Conservation (phyloP, 768 basidiomycete species). For the Stropharia rugosoannulata region DNA sequence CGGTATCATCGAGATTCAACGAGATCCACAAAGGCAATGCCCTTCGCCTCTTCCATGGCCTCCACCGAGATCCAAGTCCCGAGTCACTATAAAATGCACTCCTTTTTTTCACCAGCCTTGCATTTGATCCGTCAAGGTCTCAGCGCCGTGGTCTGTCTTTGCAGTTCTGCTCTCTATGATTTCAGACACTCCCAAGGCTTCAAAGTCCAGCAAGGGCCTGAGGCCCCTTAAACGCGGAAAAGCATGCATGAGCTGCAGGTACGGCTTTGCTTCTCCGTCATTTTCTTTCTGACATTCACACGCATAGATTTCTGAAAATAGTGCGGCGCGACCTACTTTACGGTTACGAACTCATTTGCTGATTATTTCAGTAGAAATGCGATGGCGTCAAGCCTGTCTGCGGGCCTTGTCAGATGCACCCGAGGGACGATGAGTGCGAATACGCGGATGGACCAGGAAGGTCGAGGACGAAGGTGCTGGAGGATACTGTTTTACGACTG, state of each 20-base stretch:
- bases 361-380: conserved; percentile 45
- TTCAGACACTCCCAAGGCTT: conserved; percentile 32
- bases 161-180: conserved; percentile 32
- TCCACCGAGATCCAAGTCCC: conserved; percentile 20
- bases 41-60: not conserved
- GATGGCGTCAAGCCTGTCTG: conserved; percentile 66
- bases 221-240: conserved; percentile 53
- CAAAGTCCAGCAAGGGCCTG: conserved; percentile 28
- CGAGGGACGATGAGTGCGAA: conserved; percentile 68
- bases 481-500: conserved; percentile 56
- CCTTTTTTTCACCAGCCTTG: conserved; percentile 10
- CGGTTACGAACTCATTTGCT: not conserved
- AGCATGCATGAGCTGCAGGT: conserved; percentile 57
- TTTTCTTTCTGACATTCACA: conserved; percentile 5
- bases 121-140: conserved; percentile 37
- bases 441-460: conserved; percentile 64
- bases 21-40: not conserved
- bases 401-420: conserved; percentile 57
- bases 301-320: conserved; percentile 46
- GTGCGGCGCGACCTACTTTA: conserved; percentile 31
- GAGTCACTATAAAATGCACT: conserved; percentile 37
- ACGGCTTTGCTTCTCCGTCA: conserved; percentile 10
- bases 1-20: not conserved
- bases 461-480: conserved; percentile 57
- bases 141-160: conserved; percentile 21